A percentile compares a stretch with the other conserved stretches of the same genome.
phyloP scores from a whole-genome alignment of 768 basidiomycete genomes.

The Lenzites betulinus region DNA sequence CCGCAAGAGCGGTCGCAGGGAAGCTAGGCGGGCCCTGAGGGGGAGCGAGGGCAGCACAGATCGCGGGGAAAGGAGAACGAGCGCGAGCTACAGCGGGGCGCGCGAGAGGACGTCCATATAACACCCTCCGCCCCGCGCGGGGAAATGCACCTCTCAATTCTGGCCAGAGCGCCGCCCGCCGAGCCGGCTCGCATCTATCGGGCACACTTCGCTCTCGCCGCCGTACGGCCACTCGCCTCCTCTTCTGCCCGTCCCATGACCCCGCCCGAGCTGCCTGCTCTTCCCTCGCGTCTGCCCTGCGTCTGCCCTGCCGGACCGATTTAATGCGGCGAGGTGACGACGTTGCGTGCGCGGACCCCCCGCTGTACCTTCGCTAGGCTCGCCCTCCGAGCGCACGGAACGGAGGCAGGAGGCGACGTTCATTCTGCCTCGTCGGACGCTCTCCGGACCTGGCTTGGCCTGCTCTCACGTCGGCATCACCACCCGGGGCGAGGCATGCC shows the following conservation, averaged over 20 bases:
- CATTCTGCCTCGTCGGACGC: not conserved
- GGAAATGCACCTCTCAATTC: slow-evolving; percentile 39
- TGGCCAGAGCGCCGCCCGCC: slow-evolving; percentile 66
- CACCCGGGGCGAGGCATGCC: not conserved
- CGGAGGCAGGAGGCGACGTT: not conserved
- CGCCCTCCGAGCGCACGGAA: not conserved
- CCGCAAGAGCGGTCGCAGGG: not conserved
- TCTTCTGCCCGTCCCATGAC: slow-evolving; percentile 4
- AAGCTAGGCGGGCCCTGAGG: slow-evolving; percentile 8
- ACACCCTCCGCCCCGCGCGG: slow-evolving; percentile 45
- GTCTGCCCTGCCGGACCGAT: not conserved
- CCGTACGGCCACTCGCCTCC: slow-evolving; percentile 6
- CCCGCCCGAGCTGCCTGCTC: not conserved
- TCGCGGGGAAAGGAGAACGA: slow-evolving; percentile 24
- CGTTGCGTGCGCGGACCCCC: not conserved
- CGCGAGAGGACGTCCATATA: slow-evolving; percentile 49
- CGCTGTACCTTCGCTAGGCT: not conserved
- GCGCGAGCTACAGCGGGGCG: slow-evolving; percentile 35
- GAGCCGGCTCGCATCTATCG: slow-evolving; percentile 64
- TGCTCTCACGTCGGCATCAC: slow-evolving; percentile 4
- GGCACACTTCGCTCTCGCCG: not conserved
- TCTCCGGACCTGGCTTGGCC: too few relatives aligned
- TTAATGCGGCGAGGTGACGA: not conserved
- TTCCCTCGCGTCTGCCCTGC: not conserved
- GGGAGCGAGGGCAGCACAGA: slow-evolving; percentile 38